Evolutionary conservation across 306 rosid species (phyloP).

Genomic region (Rosa multiflora): DNA sequence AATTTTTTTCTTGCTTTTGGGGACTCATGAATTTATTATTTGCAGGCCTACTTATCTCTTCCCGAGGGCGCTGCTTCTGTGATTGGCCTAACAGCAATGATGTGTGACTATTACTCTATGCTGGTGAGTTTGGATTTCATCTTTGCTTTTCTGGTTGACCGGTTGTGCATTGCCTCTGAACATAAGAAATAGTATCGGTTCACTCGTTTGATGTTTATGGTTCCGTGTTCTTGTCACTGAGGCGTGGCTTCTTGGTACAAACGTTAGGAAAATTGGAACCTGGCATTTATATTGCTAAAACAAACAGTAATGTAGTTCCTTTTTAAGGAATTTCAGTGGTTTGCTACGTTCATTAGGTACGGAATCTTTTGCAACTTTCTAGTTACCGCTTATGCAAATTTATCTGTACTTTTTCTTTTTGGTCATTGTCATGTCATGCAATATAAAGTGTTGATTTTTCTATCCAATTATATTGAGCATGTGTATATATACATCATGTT

Average conservation of each 20-base stretch:
- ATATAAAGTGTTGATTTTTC: not conserved
- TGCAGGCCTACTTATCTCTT: constrained; percentile 97
- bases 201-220: not conserved
- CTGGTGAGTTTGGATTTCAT: constrained; percentile 57
- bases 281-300: not conserved
- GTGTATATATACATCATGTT: not conserved
- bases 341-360: not conserved
- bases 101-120: constrained; percentile 83
- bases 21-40: constrained; percentile 30
- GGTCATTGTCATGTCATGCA: constrained; percentile 1
- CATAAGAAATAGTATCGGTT: not conserved
- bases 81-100: constrained; percentile 90
- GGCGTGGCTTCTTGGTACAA: not conserved
- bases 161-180: not conserved
- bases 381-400: not conserved
- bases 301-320: not conserved
- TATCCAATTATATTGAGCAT: not conserved
- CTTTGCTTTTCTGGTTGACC: not conserved
- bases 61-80: constrained; percentile 99
- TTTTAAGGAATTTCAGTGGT: not conserved
- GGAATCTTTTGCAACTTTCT: not conserved
- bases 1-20: constrained; percentile 27
- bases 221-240: not conserved
- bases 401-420: not conserved
- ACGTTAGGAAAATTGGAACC: not conserved